Conservation (phyloP, 2,329 filamentous ascomycete species). For the Aspergillus brunneoviolaceus region DNA sequence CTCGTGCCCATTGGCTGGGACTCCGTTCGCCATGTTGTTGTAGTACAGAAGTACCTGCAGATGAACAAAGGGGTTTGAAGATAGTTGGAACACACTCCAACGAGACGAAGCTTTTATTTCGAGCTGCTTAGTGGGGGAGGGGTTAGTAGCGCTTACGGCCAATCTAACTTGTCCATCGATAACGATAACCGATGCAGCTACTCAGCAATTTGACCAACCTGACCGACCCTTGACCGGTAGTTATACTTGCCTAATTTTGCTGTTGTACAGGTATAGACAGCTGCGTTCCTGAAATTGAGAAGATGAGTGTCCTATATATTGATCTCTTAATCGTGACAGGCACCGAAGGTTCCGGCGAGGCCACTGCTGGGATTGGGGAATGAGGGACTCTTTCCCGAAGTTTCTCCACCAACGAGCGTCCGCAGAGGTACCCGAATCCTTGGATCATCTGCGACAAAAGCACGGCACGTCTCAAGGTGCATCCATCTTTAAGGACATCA, state of each 20-base stretch:
- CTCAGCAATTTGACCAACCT: neutral
- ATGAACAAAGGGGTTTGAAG: neutral
- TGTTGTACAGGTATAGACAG: no score
- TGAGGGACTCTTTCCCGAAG: neutral
- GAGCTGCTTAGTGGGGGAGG: neutral
- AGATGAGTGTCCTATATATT: neutral
- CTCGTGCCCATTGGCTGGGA: constrained; percentile 8
- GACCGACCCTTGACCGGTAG: no score
- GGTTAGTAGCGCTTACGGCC: neutral
- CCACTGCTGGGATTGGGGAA: neutral
- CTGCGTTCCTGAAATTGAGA: no score
- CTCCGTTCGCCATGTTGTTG: constrained; percentile 10
- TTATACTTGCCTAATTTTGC: no score
- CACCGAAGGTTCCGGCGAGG: neutral
- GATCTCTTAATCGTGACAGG: neutral
- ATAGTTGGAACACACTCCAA: neutral
- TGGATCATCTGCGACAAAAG: neutral
- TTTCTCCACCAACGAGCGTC: constrained; percentile 8
- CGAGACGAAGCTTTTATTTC: neutral
- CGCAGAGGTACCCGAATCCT: neutral
- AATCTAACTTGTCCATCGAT: neutral
- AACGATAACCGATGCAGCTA: neutral
- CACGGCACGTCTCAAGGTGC: neutral
- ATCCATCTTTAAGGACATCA: neutral
- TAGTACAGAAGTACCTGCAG: neutral